A percentile compares a stretch with the other conserved stretches of the same genome.
phyloP scores from a whole-genome alignment of 805 yeast genomes.

The Scheffersomyces coipomensis region DNA sequence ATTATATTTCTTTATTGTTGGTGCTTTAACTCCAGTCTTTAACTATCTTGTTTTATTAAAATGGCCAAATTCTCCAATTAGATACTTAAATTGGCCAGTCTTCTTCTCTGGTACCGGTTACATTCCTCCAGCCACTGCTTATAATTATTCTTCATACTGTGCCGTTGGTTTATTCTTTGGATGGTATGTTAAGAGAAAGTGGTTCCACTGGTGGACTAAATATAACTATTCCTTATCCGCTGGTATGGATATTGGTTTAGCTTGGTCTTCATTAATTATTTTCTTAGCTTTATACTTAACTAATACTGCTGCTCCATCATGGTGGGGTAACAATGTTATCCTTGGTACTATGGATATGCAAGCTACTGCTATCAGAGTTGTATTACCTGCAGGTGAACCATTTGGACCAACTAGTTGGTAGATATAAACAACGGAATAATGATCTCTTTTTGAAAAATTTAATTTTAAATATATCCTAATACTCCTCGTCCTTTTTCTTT shows the following conservation, averaged over 20 bases:
- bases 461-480: too few relatives aligned
- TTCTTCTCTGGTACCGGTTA: constrained; percentile 51
- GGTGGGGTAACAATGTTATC: constrained; percentile 69
- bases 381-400: constrained; percentile 36
- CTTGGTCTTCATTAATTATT: constrained; percentile 37
- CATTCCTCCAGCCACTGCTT: constrained; percentile 75
- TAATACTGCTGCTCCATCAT: constrained; percentile 23
- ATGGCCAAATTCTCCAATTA: constrained; percentile 37
- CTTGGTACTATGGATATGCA: constrained; percentile 38
- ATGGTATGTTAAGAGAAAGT: constrained; percentile 37
- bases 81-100: constrained; percentile 36
- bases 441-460: too few relatives aligned
- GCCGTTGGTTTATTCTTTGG: constrained; percentile 29
- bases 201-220: constrained; percentile 45
- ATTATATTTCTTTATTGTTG: constrained; percentile 39
- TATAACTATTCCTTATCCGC: constrained; percentile 46
- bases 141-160: constrained; percentile 59
- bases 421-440: too few relatives aligned
- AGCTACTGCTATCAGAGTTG: constrained; percentile 28
- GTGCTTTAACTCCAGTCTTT: constrained; percentile 33
- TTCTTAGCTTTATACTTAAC: constrained; percentile 25
- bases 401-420: constrained; percentile 53
- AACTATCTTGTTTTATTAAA: constrained; percentile 39
- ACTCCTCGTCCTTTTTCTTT: too few relatives aligned
- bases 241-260: constrained; percentile 45